Evolutionary conservation across 169 alveolate species (phyloP).

Genomic region (Plasmodium ovale): DNA sequence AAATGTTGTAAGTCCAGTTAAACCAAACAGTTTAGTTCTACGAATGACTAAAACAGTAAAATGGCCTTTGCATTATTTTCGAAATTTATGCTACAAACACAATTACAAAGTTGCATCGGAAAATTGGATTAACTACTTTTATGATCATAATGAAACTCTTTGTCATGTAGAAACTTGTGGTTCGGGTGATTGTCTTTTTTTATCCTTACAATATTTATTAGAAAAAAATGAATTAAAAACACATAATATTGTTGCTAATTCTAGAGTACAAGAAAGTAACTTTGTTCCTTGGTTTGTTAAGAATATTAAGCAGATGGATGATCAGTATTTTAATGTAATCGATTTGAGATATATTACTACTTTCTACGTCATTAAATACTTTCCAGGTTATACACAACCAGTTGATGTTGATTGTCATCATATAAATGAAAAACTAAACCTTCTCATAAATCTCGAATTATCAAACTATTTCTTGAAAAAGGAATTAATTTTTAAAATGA

Average conservation of each 20-base stretch:
- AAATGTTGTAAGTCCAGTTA: not conserved
- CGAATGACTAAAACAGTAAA: not conserved
- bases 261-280: constrained; percentile 5
- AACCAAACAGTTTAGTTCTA: not conserved
- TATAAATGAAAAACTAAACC: constrained; percentile 12
- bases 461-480: constrained; percentile 37
- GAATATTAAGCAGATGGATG: not conserved
- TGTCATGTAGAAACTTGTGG: constrained; percentile 51
- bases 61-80: not conserved
- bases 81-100: constrained; percentile 33
- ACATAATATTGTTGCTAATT: not conserved
- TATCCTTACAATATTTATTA: constrained; percentile 26
- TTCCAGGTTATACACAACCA: constrained; percentile 33
- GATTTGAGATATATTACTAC: constrained; percentile 59
- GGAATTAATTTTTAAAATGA: not conserved
- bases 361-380: constrained; percentile 22
- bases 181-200: constrained; percentile 46
- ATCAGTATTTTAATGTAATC: not conserved
- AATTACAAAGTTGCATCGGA: constrained; percentile 21
- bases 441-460: constrained; percentile 11
- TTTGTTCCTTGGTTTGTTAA: constrained; percentile 43
- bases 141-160: constrained; percentile 49
- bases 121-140: constrained; percentile 55
- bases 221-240: constrained; percentile 12
- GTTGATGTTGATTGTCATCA: not conserved